Evolutionary conservation across 2,329 filamentous ascomycete species (phyloP).

Genomic region (Diaporthe nobilis): DNA sequence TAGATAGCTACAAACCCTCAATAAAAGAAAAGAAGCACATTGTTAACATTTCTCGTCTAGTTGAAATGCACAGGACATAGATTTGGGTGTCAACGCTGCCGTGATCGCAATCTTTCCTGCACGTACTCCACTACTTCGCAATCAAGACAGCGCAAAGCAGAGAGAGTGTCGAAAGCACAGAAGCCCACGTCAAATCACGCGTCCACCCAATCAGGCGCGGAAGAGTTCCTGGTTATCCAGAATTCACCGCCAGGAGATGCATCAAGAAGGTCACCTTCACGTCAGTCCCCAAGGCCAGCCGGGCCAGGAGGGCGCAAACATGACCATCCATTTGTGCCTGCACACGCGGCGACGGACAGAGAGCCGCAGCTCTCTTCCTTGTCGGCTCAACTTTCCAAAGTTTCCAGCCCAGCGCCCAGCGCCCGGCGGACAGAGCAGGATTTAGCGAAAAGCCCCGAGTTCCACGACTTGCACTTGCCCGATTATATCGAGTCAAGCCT

Average conservation of each 20-base stretch:
- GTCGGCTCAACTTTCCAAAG: not conserved
- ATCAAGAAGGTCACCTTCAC: not conserved
- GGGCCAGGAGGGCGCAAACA: not conserved
- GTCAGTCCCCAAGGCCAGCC: not conserved
- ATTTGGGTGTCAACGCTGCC: conserved; percentile 25
- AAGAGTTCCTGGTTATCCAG: not conserved
- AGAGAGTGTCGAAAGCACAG: not conserved
- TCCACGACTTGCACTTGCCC: conserved; percentile 1
- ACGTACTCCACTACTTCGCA: conserved; percentile 8
- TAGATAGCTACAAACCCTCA: not conserved
- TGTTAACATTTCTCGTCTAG: not conserved
- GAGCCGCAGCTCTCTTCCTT: not conserved
- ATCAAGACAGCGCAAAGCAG: conserved; percentile 11
- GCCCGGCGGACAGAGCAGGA: not conserved
- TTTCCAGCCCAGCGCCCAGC: not conserved
- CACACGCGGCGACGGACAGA: not conserved
- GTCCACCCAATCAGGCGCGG: not conserved
- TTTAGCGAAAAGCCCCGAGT: not conserved
- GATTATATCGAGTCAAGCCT: conserved; percentile 13
- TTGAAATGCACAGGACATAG: conserved; percentile 29
- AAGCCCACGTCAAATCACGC: not conserved
- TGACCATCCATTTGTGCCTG: not conserved
- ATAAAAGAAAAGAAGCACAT: not conserved
- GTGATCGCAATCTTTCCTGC: conserved; percentile 22
- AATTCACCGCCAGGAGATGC: not conserved